These are phyloP conservation scores for Cucurbita ficifolia DNA, from an alignment of 306 rosid genomes.

Conservation along the genomic window DNA sequence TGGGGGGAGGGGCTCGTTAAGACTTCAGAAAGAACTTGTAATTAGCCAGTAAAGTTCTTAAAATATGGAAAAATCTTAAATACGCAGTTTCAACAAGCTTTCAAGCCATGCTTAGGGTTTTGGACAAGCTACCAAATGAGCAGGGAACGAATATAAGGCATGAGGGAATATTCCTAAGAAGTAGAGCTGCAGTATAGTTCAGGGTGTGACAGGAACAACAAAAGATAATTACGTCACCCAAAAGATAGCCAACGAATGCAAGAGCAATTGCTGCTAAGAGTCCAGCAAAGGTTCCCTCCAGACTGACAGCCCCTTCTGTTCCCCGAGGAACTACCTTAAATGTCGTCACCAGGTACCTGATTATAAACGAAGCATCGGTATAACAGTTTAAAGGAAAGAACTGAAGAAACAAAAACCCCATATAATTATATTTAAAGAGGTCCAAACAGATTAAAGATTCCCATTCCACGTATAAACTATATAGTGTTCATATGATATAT, in stretches of 20 bases:
- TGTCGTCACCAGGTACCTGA: slow-evolving; percentile 82
- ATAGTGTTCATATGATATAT: not conserved
- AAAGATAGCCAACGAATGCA: slow-evolving; percentile 43
- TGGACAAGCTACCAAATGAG: not conserved
- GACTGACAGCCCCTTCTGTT: slow-evolving; percentile 93
- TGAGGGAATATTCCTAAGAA: not conserved
- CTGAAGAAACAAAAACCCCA: too few species aligned
- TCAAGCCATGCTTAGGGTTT: too few species aligned
- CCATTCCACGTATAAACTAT: not conserved
- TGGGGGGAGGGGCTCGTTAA: not conserved
- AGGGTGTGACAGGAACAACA: not conserved
- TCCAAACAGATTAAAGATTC: not conserved
- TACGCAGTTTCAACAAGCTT: not conserved
- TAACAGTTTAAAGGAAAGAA: not conserved
- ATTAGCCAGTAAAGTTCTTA: not conserved
- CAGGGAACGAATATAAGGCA: not conserved
- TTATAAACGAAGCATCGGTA: slow-evolving; percentile 1
- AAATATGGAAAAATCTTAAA: not conserved
- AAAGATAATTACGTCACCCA: slow-evolving; percentile 51
- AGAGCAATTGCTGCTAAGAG: slow-evolving; percentile 63
- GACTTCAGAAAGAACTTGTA: not conserved
- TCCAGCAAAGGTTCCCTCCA: slow-evolving; percentile 93
- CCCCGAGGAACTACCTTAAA: slow-evolving; percentile 92
- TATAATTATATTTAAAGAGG: not conserved
- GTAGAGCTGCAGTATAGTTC: not conserved